Conservation (phyloP, 1,139 yeast genomes). For the Barnettozyma hawaiiensis region DNA sequence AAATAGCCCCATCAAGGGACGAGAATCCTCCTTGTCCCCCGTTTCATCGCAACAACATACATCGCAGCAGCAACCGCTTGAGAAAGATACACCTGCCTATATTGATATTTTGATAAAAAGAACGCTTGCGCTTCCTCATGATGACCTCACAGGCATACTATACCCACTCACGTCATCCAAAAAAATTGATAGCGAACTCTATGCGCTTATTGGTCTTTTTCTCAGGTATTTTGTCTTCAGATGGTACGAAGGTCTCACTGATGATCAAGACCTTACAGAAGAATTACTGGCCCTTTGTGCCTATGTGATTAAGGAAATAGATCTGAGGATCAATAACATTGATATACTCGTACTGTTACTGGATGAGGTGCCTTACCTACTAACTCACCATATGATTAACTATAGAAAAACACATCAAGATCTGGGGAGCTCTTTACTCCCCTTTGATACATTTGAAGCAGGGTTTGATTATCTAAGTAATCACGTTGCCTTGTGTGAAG, state of each 20-base stretch:
- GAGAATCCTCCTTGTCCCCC: conserved; percentile 3
- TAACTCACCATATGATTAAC: conserved; percentile 32
- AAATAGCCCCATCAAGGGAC: conserved; percentile 2
- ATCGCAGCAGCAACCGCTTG: background rate
- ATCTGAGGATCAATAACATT: conserved; percentile 29
- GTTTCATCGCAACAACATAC: background rate
- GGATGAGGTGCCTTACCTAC: conserved; percentile 38
- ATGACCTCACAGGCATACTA: conserved; percentile 18
- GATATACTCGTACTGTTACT: conserved; percentile 32
- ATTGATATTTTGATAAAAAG: conserved; percentile 25
- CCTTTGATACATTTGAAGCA: conserved; percentile 27
- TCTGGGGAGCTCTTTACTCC: conserved; percentile 25
- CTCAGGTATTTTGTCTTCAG: conserved; percentile 39
- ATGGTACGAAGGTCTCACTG: conserved; percentile 41
- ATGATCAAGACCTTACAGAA: conserved; percentile 34
- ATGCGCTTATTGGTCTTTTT: conserved; percentile 39
- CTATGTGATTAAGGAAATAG: conserved; percentile 34
- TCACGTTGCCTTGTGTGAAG: conserved; percentile 43
- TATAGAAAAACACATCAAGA: conserved; percentile 25
- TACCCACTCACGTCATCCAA: conserved; percentile 32
- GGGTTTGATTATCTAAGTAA: conserved; percentile 36
- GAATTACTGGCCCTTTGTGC: conserved; percentile 36
- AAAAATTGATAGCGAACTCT: conserved; percentile 37
- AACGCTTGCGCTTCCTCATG: conserved; percentile 14
- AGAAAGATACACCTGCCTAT: conserved; percentile 23